Evolutionary conservation across 176 grass and related monocot genomes (phyloP).

Genomic region (Aegilops umbellulata): DNA sequence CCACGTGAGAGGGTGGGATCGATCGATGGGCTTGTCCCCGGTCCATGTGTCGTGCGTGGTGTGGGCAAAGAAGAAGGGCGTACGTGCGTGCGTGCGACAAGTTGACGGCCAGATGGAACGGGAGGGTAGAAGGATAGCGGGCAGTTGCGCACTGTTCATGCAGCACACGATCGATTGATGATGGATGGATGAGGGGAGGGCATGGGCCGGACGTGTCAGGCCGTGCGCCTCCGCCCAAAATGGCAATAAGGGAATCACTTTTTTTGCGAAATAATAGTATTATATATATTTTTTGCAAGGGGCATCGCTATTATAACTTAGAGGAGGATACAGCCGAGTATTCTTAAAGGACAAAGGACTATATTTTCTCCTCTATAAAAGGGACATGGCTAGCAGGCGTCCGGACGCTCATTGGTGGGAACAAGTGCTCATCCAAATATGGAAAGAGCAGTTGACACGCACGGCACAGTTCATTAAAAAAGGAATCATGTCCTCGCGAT

Average conservation of each 20-base stretch:
- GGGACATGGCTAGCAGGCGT: too few relatives aligned
- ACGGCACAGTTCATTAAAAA: too few relatives aligned
- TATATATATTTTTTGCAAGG: too few relatives aligned
- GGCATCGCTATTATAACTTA: too few relatives aligned
- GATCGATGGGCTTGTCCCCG: neutral
- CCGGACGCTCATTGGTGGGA: too few relatives aligned
- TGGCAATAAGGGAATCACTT: conserved; percentile 20
- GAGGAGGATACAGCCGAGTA: too few relatives aligned
- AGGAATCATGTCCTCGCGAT: too few relatives aligned
- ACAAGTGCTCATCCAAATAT: too few relatives aligned
- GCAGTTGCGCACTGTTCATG: conserved; percentile 27
- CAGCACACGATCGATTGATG: neutral
- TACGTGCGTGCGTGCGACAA: neutral
- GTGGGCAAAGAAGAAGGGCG: neutral
- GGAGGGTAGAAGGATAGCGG: neutral
- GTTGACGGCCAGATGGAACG: neutral
- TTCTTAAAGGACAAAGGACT: too few relatives aligned
- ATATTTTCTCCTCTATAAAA: too few relatives aligned
- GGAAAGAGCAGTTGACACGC: too few relatives aligned
- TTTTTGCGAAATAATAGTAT: too few relatives aligned
- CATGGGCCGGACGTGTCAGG: conserved; percentile 19
- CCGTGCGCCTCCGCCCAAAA: conserved; percentile 23
- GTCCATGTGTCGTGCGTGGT: neutral
- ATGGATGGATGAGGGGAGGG: neutral
- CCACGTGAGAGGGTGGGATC: neutral